Evolutionary conservation across 306 rosid species (phyloP).

Genomic region (Vicia sativa): DNA sequence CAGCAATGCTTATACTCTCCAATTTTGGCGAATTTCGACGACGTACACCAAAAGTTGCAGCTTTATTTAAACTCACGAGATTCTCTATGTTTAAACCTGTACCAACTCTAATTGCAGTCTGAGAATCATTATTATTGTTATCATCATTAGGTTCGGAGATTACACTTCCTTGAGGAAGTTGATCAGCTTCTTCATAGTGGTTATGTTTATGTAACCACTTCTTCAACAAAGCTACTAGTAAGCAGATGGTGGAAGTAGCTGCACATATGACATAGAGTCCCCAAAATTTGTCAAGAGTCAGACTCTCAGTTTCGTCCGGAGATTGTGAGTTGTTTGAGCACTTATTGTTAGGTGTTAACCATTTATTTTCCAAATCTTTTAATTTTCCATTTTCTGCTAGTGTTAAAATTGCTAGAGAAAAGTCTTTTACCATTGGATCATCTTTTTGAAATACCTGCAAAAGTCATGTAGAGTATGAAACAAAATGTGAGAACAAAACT

Average conservation of each 20-base stretch:
- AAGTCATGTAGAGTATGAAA: no score
- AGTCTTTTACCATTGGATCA: no score
- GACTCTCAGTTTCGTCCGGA: no score
- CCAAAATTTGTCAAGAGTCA: no score
- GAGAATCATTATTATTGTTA: slow-evolving; percentile 18
- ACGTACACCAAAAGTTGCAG: slow-evolving; percentile 34
- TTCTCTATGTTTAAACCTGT: slow-evolving; percentile 8
- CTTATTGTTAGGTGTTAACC: no score
- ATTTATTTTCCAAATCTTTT: no score
- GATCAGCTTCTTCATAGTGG: slow-evolving; percentile 4
- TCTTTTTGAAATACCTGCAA: no score
- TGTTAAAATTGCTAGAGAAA: no score
- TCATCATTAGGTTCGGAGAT: not conserved
- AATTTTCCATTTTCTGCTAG: no score
- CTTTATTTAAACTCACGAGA: slow-evolving; percentile 20
- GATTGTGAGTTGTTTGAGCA: no score
- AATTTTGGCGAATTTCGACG: slow-evolving; percentile 39
- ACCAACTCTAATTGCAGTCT: slow-evolving; percentile 9
- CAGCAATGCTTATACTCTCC: slow-evolving; percentile 34
- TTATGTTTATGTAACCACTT: not conserved
- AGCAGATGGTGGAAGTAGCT: slow-evolving; percentile 49
- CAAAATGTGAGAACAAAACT: no score
- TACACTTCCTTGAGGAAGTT: slow-evolving; percentile 9
- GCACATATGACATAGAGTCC: slow-evolving; percentile 34
- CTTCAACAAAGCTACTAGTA: slow-evolving; percentile 21